Percentiles rank a stretch among this genome's conserved stretches.
phyloP scores from a whole-genome alignment of 805 yeast species.

The Lachancea fermentati region DNA sequence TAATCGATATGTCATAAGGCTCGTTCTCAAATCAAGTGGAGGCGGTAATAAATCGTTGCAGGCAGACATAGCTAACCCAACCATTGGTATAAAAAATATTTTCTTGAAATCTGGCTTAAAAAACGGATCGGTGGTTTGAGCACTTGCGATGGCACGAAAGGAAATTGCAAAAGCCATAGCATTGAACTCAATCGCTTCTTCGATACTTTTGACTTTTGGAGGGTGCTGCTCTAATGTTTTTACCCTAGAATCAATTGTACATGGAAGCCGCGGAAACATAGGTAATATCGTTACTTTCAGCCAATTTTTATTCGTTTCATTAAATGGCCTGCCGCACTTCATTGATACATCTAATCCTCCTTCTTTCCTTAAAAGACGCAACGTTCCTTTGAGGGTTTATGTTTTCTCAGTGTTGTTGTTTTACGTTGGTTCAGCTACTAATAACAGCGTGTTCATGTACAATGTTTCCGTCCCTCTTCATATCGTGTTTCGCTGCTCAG shows the following conservation, averaged over 20 bases:
- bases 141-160: no score
- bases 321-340: conserved; percentile 38
- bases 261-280: conserved; percentile 26
- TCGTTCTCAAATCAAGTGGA: no score
- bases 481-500: conserved; percentile 59
- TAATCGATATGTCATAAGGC: no score
- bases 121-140: no score
- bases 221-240: conserved; percentile 73
- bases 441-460: conserved; percentile 53
- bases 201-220: conserved; percentile 39
- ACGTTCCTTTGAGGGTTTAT: conserved; percentile 42
- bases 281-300: conserved; percentile 53
- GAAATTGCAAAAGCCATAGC: not conserved
- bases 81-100: no score
- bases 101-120: no score
- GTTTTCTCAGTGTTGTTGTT: conserved; percentile 44
- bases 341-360: conserved; percentile 29
- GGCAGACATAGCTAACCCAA: no score
- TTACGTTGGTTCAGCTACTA: conserved; percentile 46
- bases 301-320: conserved; percentile 51
- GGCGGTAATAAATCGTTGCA: no score
- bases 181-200: no score
- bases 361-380: conserved; percentile 30
- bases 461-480: conserved; percentile 62
- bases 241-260: conserved; percentile 51